phyloP scores from a whole-genome alignment of 768 basidiomycete species.

The Porphyrellus cyaneotinctus region DNA sequence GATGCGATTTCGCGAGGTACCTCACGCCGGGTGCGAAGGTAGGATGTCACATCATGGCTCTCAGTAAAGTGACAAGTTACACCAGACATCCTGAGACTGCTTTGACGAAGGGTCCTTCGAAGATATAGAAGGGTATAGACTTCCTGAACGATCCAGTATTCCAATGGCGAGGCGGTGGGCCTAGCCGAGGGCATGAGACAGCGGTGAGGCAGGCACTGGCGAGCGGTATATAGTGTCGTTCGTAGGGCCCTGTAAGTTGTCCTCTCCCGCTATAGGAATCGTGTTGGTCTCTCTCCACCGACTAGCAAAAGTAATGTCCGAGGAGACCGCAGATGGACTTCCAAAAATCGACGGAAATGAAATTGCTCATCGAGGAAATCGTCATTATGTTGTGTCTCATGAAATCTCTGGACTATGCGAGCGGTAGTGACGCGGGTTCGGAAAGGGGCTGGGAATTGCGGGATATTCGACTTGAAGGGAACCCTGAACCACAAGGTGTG shows the following conservation, averaged over 20 bases:
- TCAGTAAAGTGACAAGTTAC: not conserved
- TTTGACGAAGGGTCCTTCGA: not conserved
- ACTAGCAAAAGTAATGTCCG: not conserved
- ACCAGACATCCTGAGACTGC: not conserved
- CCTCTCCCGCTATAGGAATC: too few species aligned
- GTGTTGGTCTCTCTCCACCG: too few species aligned
- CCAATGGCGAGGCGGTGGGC: too few species aligned
- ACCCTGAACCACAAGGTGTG: not conserved
- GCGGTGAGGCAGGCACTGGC: too few species aligned
- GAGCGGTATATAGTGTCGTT: too few species aligned
- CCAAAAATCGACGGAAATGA: not conserved
- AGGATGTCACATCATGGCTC: not conserved
- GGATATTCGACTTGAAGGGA: not conserved
- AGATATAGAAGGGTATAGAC: not conserved
- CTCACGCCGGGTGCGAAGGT: not conserved
- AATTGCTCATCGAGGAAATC: slow-evolving; percentile 7
- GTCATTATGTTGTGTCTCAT: not conserved
- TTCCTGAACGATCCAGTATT: not conserved
- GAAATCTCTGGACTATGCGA: not conserved
- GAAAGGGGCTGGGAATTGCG: not conserved
- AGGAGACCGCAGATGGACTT: not conserved
- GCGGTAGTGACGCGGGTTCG: not conserved
- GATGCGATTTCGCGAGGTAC: not conserved
- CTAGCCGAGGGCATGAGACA: too few species aligned
- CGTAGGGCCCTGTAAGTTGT: too few species aligned